Percentiles rank a stretch among this genome's conserved stretches.
Evolutionary conservation across 2,329 filamentous ascomycete species (phyloP).

Genomic region (Colletotrichum plurivorum): DNA sequence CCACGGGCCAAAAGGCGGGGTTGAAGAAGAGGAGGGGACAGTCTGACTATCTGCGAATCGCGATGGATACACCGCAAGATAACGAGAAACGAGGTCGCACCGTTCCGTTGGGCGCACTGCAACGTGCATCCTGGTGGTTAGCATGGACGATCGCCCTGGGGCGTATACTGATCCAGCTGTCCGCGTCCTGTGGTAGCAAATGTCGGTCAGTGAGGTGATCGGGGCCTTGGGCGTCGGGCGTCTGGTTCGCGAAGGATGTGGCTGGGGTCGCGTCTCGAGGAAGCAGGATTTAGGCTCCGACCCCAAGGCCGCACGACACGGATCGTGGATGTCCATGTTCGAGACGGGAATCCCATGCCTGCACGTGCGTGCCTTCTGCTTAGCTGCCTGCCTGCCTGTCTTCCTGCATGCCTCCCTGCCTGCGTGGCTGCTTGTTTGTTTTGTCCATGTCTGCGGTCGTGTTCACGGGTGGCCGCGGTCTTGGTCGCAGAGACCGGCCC

Average conservation of each 20-base stretch:
- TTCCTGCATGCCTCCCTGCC: no score
- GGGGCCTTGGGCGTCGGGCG: background rate
- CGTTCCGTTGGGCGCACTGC: background rate
- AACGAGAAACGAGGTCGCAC: slow-evolving; percentile 11
- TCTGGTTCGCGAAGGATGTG: slow-evolving; percentile 31
- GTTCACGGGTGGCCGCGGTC: slow-evolving; percentile 10
- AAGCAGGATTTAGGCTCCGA: slow-evolving; percentile 39
- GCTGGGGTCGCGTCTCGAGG: slow-evolving; percentile 27
- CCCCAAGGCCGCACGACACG: slow-evolving; percentile 7
- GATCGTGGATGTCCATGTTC: slow-evolving; percentile 14
- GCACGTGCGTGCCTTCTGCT: background rate
- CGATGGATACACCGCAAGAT: slow-evolving; percentile 4
- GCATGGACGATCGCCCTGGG: background rate
- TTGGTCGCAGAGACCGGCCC: slow-evolving; percentile 3
- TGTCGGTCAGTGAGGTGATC: slow-evolving; percentile 18
- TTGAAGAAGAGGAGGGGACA: background rate
- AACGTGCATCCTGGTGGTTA: slow-evolving; percentile 17
- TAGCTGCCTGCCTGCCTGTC: background rate
- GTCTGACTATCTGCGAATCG: background rate
- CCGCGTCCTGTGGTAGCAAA: background rate
- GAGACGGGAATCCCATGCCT: slow-evolving; percentile 1
- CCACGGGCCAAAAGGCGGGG: slow-evolving; percentile 12
- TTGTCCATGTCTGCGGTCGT: background rate
- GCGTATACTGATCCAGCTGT: background rate
- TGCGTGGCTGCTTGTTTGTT: slow-evolving; percentile 4